Evolutionary conservation across 2,329 filamentous ascomycete species (phyloP), one percentile per base, ranked within the genome.

Genomic region (Neofusicoccum sp.): DNA sequence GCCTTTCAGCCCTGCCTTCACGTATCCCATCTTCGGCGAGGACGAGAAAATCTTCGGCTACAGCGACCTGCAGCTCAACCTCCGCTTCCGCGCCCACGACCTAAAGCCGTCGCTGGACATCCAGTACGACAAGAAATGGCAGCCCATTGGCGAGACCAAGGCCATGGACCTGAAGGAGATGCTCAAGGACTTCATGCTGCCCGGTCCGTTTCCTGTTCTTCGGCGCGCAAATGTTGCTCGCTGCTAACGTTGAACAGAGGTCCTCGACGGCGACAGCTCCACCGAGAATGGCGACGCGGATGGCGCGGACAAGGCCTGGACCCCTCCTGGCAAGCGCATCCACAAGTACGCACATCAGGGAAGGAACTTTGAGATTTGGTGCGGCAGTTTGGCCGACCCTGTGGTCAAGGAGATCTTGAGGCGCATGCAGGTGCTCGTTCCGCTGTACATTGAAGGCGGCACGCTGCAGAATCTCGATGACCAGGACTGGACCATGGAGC

Each of bases 401-500:
- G 83, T 83, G 14, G 87, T 96, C 45, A 85, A 86, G 71, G 84
- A 88, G 70, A 80, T 97, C 43, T 82, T 97, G 71, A 87, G 87
- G 65, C 91, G 93, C 59, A 85, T 96, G 67, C 93, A 97, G 78
- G 87, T 97, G 62, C 81, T 96, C 39, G 86, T 93, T 4, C 87
- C 92, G 14, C 83, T 98, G 64, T 96, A 93, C 75, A 97, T 99
- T 66, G 96, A 99, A 76, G 95, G 92, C 33, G 95, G 93, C n/a
- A 90, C 87, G 4, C 87, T 87, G 41, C 87, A 97, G 49, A 85
- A 85, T 14, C 80, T 89, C 2, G 87, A 93, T 43, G 84, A 90
- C 59, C 84, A 89, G 0, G 70, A 93, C 66, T 89, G 87, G 83
- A 88, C 87, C 0, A 77, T 89, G 22, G 86, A 93, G 65, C 86